These are phyloP conservation scores for Sicyos baderoa DNA, from an alignment of 306 rosid species.

Conservation along the genomic window DNA sequence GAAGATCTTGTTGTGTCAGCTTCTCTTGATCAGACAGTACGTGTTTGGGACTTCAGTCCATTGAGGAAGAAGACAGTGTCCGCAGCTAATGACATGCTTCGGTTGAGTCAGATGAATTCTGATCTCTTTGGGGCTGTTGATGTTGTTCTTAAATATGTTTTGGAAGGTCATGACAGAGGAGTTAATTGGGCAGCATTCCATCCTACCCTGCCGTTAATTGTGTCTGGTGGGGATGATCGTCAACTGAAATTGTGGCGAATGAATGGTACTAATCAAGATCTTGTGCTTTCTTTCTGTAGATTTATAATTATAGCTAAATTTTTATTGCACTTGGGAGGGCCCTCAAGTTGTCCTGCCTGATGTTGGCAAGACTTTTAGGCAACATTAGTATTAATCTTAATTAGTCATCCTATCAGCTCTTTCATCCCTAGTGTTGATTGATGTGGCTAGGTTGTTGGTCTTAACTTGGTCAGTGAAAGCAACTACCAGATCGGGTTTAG, in stretches of 20 bases:
- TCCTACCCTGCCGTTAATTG: conserved; percentile 87
- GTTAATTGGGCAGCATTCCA: conserved; percentile 96
- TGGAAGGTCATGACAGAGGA: conserved; percentile 96
- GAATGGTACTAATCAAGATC: conserved; percentile 47
- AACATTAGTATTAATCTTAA: background rate
- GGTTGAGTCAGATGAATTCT: conserved; percentile 85
- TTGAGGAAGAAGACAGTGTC: conserved; percentile 77
- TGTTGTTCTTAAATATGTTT: conserved; percentile 79
- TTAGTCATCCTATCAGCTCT: background rate
- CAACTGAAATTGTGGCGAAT: conserved; percentile 91
- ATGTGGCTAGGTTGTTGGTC: background rate
- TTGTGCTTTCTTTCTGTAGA: background rate
- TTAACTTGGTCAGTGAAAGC: background rate
- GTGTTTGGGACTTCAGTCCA: conserved; percentile 91
- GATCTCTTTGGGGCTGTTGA: conserved; percentile 92
- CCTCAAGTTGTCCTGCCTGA: background rate
- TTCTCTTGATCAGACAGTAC: conserved; percentile 88
- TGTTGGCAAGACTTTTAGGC: background rate
- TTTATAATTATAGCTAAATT: background rate
- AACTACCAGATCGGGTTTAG: background rate
- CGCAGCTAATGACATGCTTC: conserved; percentile 72
- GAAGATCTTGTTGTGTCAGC: conserved; percentile 93
- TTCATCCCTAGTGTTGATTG: background rate
- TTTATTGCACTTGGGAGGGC: background rate
- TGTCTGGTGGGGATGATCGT: conserved; percentile 91